Base-by-base conservation (phyloP, 1,284 basidiomycete genomes). In the Xanthoconium separans region DNA sequence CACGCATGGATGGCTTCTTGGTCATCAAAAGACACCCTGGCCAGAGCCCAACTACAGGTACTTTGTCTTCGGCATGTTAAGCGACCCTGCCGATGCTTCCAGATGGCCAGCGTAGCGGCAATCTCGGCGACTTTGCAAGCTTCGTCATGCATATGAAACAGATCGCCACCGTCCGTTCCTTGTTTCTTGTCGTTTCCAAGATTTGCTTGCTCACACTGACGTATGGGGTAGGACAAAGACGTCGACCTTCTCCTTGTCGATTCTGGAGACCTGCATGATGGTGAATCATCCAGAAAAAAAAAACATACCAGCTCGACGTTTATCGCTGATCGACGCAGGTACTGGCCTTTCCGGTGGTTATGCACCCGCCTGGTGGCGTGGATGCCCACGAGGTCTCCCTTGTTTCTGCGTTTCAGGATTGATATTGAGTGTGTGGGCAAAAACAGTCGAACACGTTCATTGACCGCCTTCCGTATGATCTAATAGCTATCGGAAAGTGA, bases 401-500 rank as follows among this genome's bases (percentile, higher is more conserved):
- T 44, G 4, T 18, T 9, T 42, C 44, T 15, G 34, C 16, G 15
- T 20, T 49, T 20, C 27, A 27, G 27, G 27, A 27, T 27, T 5
- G 13, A n/a, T 47, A 12, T 27, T 50, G 29, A 64, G 4, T 18
- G 13, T 31, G 22, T 47, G 30, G 31, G 30, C 44, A 20, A 44
- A 44, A 47, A 50, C 44, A 88, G 83, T 75, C 83, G 13, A 86
- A 87, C 69, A 73, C 87, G 63, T 87, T 92, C 70, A 79, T 95
- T 60, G 75, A 83, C 27, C 73, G 84, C 60, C 76, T 95, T 29
- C 84, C 88, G 0, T 95, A 93, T 66, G 94, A 96, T 66, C 64
- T 93, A 9, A 81, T 95, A 62, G 75, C 90, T 0, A 91, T 95
- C 56, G 93, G 94, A 65, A 95, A 95, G 82, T 85, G 61, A 10